Conservation (phyloP, 495 filamentous ascomycete genomes). For the Penicillium bovifimosum region DNA sequence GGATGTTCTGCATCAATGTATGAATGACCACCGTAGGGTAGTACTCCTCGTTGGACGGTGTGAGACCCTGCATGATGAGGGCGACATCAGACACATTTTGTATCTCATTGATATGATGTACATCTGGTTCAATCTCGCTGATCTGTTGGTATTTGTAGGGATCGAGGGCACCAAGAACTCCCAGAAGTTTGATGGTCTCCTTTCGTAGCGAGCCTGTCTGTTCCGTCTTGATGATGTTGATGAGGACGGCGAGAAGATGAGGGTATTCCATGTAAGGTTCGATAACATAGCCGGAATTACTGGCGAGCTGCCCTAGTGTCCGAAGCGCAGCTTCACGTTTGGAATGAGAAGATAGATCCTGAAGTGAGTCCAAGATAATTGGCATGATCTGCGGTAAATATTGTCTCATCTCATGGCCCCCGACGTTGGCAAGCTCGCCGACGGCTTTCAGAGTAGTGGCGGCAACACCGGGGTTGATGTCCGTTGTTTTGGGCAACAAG, state of each 20-base stretch:
- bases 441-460: slow-evolving; percentile 89
- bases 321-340: slow-evolving; percentile 89
- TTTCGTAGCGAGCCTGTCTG: slow-evolving; percentile 75
- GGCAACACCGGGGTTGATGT: slow-evolving; percentile 78
- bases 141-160: slow-evolving; percentile 86
- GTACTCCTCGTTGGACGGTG: slow-evolving; percentile 94
- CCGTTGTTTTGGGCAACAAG: slow-evolving; percentile 79
- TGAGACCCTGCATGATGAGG: slow-evolving; percentile 95
- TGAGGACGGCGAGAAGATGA: slow-evolving; percentile 81
- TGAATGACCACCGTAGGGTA: slow-evolving; percentile 98
- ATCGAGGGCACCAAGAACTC: slow-evolving; percentile 91
- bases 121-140: slow-evolving; percentile 43
- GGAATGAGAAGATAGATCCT: slow-evolving; percentile 80
- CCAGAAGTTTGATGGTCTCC: slow-evolving; percentile 93
- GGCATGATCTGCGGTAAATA: slow-evolving; percentile 90
- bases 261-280: slow-evolving; percentile 94
- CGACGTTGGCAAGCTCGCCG: slow-evolving; percentile 87
- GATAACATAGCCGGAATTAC: slow-evolving; percentile 95
- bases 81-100: slow-evolving; percentile 84
- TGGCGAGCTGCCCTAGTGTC: slow-evolving; percentile 86
- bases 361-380: slow-evolving; percentile 84
- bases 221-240: slow-evolving; percentile 89
- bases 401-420: slow-evolving; percentile 80
- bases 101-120: slow-evolving; percentile 49
- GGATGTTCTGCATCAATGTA: slow-evolving; percentile 75